phyloP scores from a whole-genome alignment of 1,284 basidiomycete species.

The Sphaerobolus stellatus region DNA sequence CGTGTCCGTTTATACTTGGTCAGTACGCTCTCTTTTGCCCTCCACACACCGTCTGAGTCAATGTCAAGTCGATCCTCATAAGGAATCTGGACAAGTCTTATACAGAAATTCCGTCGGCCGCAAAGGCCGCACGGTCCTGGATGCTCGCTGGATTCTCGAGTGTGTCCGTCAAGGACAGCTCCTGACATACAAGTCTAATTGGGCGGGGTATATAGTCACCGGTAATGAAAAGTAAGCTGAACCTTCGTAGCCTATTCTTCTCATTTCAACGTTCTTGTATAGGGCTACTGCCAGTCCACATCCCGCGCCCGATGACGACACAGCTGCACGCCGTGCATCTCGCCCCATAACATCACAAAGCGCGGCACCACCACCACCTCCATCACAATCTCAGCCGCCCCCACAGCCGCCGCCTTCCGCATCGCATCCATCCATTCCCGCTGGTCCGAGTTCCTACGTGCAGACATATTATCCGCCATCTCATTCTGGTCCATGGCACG shows the following conservation, averaged over 20 bases:
- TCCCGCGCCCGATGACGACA: slow-evolving; percentile 9
- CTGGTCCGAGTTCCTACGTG: slow-evolving; percentile 3
- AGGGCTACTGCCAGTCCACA: slow-evolving; percentile 6
- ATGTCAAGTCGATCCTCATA: slow-evolving; percentile 65
- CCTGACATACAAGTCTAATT: slow-evolving; percentile 70
- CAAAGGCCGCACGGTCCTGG: slow-evolving; percentile 73
- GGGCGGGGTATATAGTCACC: slow-evolving; percentile 74
- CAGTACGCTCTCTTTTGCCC: slow-evolving; percentile 25
- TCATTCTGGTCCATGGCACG: slow-evolving; percentile 8
- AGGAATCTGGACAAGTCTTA: slow-evolving; percentile 74
- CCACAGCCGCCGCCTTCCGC: slow-evolving; percentile 26
- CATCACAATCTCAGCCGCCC: slow-evolving; percentile 24
- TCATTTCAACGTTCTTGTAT: slow-evolving; percentile 3
- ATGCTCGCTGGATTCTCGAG: slow-evolving; percentile 68
- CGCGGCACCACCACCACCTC: slow-evolving; percentile 13
- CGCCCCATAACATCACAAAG: slow-evolving; percentile 5
- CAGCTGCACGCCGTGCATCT: slow-evolving; percentile 3
- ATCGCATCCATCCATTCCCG: slow-evolving; percentile 14
- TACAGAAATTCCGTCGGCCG: slow-evolving; percentile 73
- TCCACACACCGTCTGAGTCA: slow-evolving; percentile 20
- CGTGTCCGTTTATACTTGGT: slow-evolving; percentile 76
- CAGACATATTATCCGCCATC: slow-evolving; percentile 10
- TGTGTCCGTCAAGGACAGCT: slow-evolving; percentile 65
- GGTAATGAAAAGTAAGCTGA: slow-evolving; percentile 64
- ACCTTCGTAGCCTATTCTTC: background rate